A percentile compares a stretch with the other conserved stretches of the same genome.
These are phyloP conservation scores for Cucurbita maxima DNA, from an alignment of 306 rosid genomes.

Conservation along the genomic window DNA sequence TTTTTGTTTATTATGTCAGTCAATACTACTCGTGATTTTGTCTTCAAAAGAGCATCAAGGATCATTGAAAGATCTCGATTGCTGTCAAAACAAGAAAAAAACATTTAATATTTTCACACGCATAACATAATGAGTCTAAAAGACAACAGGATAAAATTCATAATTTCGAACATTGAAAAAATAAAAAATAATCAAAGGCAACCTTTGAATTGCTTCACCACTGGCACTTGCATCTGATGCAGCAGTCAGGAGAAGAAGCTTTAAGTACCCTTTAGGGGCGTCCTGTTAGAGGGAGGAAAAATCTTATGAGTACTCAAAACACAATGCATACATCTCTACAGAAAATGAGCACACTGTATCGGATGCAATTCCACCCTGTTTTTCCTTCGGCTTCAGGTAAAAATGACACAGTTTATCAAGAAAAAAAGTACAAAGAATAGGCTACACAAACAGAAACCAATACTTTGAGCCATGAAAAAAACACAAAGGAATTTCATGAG, in stretches of 20 bases:
- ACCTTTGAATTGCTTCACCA: conserved; percentile 97
- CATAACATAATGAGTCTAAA: conserved; percentile 2
- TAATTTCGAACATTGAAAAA: conserved; percentile 6
- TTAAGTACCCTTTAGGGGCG: conserved; percentile 85
- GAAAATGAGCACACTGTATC: not conserved
- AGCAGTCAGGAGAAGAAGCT: conserved; percentile 86
- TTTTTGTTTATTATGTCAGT: conserved; percentile 77
- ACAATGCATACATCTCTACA: not conserved
- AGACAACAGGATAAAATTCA: not conserved
- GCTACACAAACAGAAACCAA: not conserved
- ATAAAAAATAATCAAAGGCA: not conserved
- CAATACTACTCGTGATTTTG: conserved; percentile 81
- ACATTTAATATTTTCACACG: not conserved
- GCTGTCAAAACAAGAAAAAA: conserved; percentile 29
- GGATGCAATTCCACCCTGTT: not conserved
- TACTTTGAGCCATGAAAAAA: not conserved
- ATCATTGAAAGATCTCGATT: conserved; percentile 99
- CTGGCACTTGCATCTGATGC: conserved; percentile 73
- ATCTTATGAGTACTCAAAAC: not conserved
- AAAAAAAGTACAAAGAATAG: not conserved
- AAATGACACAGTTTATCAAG: not conserved
- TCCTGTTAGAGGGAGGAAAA: conserved; percentile 36
- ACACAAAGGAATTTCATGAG: not conserved
- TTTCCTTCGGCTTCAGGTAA: not conserved
- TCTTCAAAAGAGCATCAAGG: conserved; percentile 89